These are phyloP conservation scores for Mesotaenium endlicherianum DNA, from an alignment of 139 green algal genomes.

Conservation along the genomic window DNA sequence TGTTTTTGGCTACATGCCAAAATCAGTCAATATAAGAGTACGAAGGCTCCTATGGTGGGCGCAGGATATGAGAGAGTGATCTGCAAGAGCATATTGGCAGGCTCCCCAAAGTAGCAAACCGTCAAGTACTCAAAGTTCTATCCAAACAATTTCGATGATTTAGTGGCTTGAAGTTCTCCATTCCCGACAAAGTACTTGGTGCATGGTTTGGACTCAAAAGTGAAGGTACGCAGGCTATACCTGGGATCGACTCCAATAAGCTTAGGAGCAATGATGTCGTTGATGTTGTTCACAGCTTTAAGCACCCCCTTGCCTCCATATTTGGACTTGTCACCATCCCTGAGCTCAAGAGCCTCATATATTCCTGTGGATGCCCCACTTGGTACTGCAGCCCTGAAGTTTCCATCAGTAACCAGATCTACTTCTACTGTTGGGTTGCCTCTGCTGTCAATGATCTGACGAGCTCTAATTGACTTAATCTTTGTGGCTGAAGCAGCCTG, in stretches of 20 bases:
- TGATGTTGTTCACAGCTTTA: constrained; percentile 95
- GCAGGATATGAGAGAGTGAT: no score
- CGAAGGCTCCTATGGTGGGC: no score
- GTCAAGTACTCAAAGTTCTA: no score
- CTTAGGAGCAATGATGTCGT: constrained; percentile 86
- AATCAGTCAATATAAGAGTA: no score
- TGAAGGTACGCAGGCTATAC: no score
- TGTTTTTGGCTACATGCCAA: no score
- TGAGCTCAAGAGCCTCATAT: constrained; percentile 96
- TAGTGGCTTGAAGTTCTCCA: no score
- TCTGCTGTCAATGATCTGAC: constrained; percentile 95
- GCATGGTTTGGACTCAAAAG: no score
- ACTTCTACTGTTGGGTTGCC: constrained; percentile 96
- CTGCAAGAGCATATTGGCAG: no score
- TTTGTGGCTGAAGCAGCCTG: not conserved
- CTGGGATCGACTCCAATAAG: constrained; percentile 76
- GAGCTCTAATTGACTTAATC: constrained; percentile 56
- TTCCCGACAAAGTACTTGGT: no score
- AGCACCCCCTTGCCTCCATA: constrained; percentile 89
- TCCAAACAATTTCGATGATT: no score
- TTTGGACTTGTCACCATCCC: constrained; percentile 80
- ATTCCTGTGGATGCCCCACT: constrained; percentile 80
- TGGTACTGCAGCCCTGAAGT: constrained; percentile 86
- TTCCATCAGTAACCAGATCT: constrained; percentile 80
- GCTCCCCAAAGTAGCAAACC: no score